A percentile compares a stretch with the other conserved stretches of the same genome.
Evolutionary conservation across 805 yeast genomes (phyloP).

Genomic region (Hemisphaericaspora nanyangensis): DNA sequence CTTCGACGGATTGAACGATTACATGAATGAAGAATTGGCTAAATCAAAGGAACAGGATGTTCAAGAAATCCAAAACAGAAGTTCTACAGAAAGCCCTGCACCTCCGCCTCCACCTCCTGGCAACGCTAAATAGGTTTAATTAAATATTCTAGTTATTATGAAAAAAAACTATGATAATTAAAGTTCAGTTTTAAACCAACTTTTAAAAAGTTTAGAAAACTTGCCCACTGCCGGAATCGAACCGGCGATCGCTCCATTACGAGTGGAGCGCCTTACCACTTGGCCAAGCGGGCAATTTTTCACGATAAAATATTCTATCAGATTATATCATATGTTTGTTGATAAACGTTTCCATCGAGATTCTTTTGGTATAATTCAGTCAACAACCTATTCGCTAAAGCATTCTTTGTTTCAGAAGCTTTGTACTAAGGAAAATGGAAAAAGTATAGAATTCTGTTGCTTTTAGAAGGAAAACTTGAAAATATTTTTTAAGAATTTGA

Average conservation of each 20-base stretch:
- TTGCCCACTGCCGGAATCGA: constrained; percentile 51
- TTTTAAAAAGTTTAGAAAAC: constrained; percentile 4
- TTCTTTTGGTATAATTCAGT: no score
- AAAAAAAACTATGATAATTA: no score
- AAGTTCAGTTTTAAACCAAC: no score
- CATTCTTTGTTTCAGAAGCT: no score
- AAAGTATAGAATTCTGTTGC: no score
- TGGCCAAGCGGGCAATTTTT: constrained; percentile 44
- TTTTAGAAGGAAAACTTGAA: no score
- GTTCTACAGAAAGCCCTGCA: constrained; percentile 12
- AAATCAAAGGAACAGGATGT: constrained; percentile 36
- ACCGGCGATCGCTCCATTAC: constrained; percentile 54
- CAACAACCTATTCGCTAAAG: no score
- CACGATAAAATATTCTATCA: neutral
- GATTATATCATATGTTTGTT: no score
- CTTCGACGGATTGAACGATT: constrained; percentile 28
- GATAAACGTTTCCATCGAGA: no score
- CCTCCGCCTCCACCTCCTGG: constrained; percentile 31
- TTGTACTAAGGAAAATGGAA: no score
- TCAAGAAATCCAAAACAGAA: neutral
- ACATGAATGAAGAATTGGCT: constrained; percentile 42
- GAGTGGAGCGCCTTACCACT: constrained; percentile 55
- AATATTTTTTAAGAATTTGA: no score
- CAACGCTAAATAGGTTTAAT: constrained; percentile 4
- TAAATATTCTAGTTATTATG: no score